Base-by-base conservation (phyloP, 352 stramenopile genomes). In the Globisporangium emineosum region DNA sequence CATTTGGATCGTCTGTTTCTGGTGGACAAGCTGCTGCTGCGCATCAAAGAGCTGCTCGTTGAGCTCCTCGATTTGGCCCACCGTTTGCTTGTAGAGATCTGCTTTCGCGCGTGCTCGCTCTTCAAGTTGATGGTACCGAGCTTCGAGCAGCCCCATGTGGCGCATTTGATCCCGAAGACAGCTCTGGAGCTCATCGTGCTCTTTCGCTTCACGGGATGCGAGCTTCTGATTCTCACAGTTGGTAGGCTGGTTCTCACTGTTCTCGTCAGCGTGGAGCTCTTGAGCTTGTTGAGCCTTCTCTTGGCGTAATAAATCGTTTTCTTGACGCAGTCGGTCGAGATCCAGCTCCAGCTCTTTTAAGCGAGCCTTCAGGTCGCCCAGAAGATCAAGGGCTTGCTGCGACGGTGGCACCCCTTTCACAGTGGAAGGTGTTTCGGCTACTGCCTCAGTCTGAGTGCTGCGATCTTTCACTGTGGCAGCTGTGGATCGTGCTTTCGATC, bases 71-170 rank as follows among this genome's bases (percentile, higher is more conserved):
- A 86, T 55, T 8, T 66, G 67, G 17, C 23, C 56, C 2, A 75
- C 47, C 8, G 51, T 83, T 45, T 86, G 68, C 29, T 73, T 57
- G 47, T 88, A 82, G 1, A 90, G 49, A 4, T 61, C n/a, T 10
- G 66, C 40, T 64, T 85, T 78, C 47, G 65, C 57, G 43, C 69
- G 66, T 1, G 70, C 43, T 30, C 83, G 85, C 10, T 71, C 43
- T 27, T 89, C 60, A 0, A 91, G 53, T 35, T 78, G 71, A 8
- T 74, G 56, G 37, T 82, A 90, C 17, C 78, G 78, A 9, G 76
- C 72, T 60, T 91, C 78, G 8, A 91, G 59, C 7, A 89, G 58
- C 12, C 77, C 71, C 45, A 88, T 68, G 33, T 88, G 75, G 9
- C 77, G 78, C 8, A 73, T 59, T 17, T 76, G 71, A 15, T 80